Conservation (phyloP, 768 basidiomycete genomes). For the Xerocomellus chrysenteron region DNA sequence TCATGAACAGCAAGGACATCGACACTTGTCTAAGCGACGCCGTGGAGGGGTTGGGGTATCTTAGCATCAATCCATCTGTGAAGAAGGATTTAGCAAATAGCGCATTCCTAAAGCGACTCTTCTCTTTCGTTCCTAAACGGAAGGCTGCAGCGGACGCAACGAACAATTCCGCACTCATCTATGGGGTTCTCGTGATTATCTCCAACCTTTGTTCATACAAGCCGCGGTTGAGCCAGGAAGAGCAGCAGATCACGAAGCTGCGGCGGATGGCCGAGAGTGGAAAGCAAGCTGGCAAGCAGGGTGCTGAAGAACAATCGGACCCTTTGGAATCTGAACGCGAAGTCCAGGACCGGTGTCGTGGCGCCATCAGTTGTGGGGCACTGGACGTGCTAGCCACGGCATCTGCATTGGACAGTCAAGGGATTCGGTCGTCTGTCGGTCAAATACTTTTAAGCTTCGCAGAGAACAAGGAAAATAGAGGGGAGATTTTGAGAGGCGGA, state of each 20-base stretch:
- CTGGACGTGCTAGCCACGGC: conserved; percentile 62
- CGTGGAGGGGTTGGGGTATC: conserved; percentile 84
- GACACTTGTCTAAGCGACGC: conserved; percentile 54
- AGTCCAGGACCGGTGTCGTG: conserved; percentile 60
- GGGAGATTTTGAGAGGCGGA: conserved; percentile 73
- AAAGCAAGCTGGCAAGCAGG: conserved; percentile 33
- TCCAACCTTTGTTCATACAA: conserved; percentile 72
- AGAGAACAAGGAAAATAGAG: conserved; percentile 76
- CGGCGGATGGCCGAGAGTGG: conserved; percentile 64
- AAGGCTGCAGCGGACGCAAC: conserved; percentile 35
- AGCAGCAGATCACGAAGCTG: conserved; percentile 78
- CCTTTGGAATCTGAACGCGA: conserved; percentile 62
- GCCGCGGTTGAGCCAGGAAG: conserved; percentile 73
- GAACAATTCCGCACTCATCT: conserved; percentile 57
- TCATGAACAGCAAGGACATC: conserved; percentile 40
- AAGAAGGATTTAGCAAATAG: conserved; percentile 63
- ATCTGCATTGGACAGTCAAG: conserved; percentile 58
- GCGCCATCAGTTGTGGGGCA: conserved; percentile 59
- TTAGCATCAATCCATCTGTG: conserved; percentile 60
- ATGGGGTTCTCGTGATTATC: conserved; percentile 75
- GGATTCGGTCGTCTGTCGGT: conserved; percentile 57
- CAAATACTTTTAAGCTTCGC: conserved; percentile 68
- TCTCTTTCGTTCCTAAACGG: conserved; percentile 54
- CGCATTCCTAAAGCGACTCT: conserved; percentile 56
- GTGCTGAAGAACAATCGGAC: conserved; percentile 29